phyloP scores from a whole-genome alignment of 352 stramenopile genomes.

The Phytopythium kandeliae region DNA sequence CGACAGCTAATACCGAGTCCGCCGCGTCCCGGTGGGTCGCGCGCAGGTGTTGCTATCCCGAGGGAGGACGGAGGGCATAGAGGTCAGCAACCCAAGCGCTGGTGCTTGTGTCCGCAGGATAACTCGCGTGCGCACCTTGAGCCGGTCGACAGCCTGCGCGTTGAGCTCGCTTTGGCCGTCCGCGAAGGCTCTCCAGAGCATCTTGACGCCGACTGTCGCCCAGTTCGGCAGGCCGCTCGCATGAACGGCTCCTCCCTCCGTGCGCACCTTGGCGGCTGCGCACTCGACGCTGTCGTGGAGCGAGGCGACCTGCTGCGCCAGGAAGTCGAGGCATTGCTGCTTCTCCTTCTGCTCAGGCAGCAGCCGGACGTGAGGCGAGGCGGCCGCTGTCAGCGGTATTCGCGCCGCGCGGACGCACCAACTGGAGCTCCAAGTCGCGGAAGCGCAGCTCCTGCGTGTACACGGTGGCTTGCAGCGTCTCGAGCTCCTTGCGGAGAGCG shows the following conservation, averaged over 20 bases:
- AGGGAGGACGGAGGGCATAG: not conserved
- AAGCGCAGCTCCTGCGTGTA: slow-evolving; percentile 57
- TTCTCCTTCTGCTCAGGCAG: slow-evolving; percentile 45
- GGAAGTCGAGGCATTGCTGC: slow-evolving; percentile 41
- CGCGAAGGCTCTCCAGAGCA: slow-evolving; percentile 30
- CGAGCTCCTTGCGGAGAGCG: slow-evolving; percentile 40
- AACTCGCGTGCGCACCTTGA: slow-evolving; percentile 23
- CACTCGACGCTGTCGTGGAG: slow-evolving; percentile 19
- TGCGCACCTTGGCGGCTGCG: not conserved
- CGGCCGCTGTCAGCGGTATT: too few relatives aligned
- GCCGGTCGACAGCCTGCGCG: slow-evolving; percentile 17
- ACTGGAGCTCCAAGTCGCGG: slow-evolving; percentile 33
- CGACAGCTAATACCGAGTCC: slow-evolving; percentile 13
- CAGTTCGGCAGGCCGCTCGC: slow-evolving; percentile 18
- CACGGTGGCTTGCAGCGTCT: slow-evolving; percentile 50
- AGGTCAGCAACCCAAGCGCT: not conserved
- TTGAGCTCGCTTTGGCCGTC: slow-evolving; percentile 24
- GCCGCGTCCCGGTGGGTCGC: slow-evolving; percentile 12
- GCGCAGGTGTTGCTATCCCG: slow-evolving; percentile 19
- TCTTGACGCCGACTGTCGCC: slow-evolving; percentile 23
- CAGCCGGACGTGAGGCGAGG: not conserved
- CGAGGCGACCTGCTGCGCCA: slow-evolving; percentile 24
- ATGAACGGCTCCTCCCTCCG: not conserved
- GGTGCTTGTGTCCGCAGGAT: not conserved
- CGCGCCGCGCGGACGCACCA: slow-evolving; percentile 27